phyloP scores from a whole-genome alignment of 2,329 filamentous ascomycete genomes.

The Ascochyta lentis region DNA sequence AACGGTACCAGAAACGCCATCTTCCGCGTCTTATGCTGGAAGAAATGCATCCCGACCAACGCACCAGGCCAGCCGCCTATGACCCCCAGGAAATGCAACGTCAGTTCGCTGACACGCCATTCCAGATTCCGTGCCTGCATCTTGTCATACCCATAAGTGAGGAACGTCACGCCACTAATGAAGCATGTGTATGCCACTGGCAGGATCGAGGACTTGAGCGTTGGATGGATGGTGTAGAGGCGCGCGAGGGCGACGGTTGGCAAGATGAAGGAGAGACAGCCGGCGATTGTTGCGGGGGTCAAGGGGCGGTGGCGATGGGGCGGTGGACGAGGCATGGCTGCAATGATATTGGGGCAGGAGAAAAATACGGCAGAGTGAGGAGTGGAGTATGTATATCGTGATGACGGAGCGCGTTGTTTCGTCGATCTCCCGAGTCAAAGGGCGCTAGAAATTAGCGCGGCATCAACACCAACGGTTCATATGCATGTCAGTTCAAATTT shows the following conservation, averaged over 20 bases:
- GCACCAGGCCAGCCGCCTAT: slow-evolving; percentile 47
- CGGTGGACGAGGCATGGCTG: slow-evolving; percentile 20
- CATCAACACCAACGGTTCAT: not conserved
- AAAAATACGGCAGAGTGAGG: not conserved
- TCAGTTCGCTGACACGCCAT: slow-evolving; percentile 44
- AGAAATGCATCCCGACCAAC: slow-evolving; percentile 43
- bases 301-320: slow-evolving; percentile 34
- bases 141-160: slow-evolving; percentile 47
- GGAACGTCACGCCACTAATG: slow-evolving; percentile 35
- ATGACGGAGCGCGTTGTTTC: not conserved
- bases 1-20: slow-evolving; percentile 36
- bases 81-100: slow-evolving; percentile 37
- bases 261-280: slow-evolving; percentile 56
- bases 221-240: slow-evolving; percentile 21
- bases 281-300: slow-evolving; percentile 33
- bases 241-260: slow-evolving; percentile 60
- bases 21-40: slow-evolving; percentile 48
- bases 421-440: not conserved
- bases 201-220: slow-evolving; percentile 20
- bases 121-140: slow-evolving; percentile 41
- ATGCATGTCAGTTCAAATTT: not conserved
- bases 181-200: slow-evolving; percentile 27
- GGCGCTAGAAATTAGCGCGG: not conserved
- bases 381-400: not conserved
- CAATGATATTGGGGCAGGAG: not conserved